Conservation (phyloP, 495 filamentous ascomycete genomes). For the Neurospora sp. region DNA sequence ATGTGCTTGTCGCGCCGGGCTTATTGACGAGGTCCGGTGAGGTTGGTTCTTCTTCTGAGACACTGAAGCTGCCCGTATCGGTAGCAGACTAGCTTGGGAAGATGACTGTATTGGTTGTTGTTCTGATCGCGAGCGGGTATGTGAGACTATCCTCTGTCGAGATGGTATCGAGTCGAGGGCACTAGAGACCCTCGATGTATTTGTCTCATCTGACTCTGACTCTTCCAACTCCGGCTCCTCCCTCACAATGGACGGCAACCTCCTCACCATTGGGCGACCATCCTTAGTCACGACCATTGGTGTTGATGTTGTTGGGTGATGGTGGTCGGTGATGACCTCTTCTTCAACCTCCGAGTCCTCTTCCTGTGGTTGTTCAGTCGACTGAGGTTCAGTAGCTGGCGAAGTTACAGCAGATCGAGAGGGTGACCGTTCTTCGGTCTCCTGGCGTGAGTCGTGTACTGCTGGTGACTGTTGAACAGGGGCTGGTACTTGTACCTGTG, state of each 20-base stretch:
- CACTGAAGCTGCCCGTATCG: neutral
- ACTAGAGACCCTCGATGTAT: constrained; percentile 11
- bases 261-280: constrained; percentile 21
- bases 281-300: neutral
- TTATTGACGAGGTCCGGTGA: constrained; percentile 5
- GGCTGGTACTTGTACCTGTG: neutral
- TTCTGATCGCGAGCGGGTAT: constrained; percentile 1
- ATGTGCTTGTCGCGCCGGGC: constrained; percentile 52
- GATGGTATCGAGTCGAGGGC: constrained; percentile 26
- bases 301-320: constrained; percentile 1
- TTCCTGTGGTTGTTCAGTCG: constrained; percentile 6
- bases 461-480: neutral
- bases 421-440: constrained; percentile 7
- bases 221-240: constrained; percentile 48
- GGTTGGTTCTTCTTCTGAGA: constrained; percentile 7
- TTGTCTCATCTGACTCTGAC: neutral
- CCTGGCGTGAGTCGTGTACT: neutral
- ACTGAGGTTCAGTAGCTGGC: constrained; percentile 9
- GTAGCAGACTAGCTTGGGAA: neutral
- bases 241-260: constrained; percentile 52
- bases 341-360: neutral
- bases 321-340: neutral
- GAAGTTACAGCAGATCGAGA: constrained; percentile 7
- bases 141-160: constrained; percentile 11
- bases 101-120: neutral